Evolutionary conservation across 176 grass and related monocot genomes (phyloP).

Genomic region (Olyra latifolia): DNA sequence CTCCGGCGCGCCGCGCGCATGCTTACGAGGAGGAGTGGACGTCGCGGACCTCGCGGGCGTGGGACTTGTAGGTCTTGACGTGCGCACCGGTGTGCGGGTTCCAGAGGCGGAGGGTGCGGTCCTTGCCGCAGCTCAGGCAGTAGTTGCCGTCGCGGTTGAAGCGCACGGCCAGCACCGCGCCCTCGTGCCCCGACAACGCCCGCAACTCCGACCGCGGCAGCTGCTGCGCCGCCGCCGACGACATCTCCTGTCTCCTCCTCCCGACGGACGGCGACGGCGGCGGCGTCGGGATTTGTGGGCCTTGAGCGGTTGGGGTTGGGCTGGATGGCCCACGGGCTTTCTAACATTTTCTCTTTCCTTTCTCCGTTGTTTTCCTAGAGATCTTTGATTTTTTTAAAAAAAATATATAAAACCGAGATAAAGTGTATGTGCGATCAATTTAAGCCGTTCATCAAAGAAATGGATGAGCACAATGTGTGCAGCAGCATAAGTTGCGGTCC

Average conservation of each 20-base stretch:
- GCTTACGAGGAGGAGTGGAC: constrained; percentile 78
- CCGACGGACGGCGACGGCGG: constrained; percentile 6
- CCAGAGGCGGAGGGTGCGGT: constrained; percentile 91
- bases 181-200: constrained; percentile 76
- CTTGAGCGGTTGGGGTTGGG: no score
- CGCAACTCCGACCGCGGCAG: constrained; percentile 49
- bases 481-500: no score
- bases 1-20: not conserved
- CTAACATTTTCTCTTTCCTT: no score
- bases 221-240: constrained; percentile 41
- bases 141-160: constrained; percentile 95
- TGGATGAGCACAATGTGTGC: no score
- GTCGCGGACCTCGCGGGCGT: constrained; percentile 92
- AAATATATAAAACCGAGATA: no score
- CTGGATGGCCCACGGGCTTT: not conserved
- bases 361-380: no score
- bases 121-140: constrained; percentile 96
- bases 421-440: no score
- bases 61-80: constrained; percentile 94
- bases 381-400: no score
- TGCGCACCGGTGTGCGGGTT: constrained; percentile 83
- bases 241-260: constrained; percentile 16
- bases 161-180: constrained; percentile 81
- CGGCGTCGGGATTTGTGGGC: not conserved
- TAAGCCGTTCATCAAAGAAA: no score